These are phyloP conservation scores for Saturnispora hagleri DNA, from an alignment of 805 yeast genomes.

Conservation along the genomic window DNA sequence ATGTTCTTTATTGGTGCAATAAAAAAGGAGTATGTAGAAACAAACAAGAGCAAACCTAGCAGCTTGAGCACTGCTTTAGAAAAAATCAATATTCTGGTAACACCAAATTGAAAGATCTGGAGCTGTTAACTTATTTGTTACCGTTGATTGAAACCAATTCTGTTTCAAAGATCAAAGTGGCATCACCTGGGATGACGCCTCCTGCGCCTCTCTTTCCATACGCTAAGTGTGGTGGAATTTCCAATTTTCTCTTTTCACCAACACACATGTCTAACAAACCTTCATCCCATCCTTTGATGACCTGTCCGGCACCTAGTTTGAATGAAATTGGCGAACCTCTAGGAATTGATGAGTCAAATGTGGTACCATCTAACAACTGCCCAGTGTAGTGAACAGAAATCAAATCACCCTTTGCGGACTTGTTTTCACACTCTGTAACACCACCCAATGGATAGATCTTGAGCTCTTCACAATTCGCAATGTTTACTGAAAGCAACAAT, in stretches of 20 bases:
- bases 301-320: conserved; percentile 68
- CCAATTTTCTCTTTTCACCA: conserved; percentile 74
- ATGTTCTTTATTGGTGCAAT: no score
- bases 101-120: no score
- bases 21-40: no score
- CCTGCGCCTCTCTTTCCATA: conserved; percentile 73
- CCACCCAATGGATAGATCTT: conserved; percentile 32
- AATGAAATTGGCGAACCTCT: conserved; percentile 65
- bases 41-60: no score
- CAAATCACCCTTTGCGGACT: conserved; percentile 55
- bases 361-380: conserved; percentile 51
- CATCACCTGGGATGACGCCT: conserved; percentile 60
- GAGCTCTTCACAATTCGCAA: conserved; percentile 5
- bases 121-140: conserved; percentile 16
- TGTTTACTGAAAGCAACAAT: background rate
- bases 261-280: conserved; percentile 78
- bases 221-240: conserved; percentile 70
- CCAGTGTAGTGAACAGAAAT: conserved; percentile 80
- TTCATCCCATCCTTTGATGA: conserved; percentile 86
- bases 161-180: conserved; percentile 59
- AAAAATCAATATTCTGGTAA: no score
- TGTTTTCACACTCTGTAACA: conserved; percentile 47
- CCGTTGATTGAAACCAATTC: conserved; percentile 47
- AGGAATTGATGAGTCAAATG: conserved; percentile 63
- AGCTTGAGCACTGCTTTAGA: no score